phyloP scores from a whole-genome alignment of 2,329 filamentous ascomycete species.

The Fusarium buharicum region DNA sequence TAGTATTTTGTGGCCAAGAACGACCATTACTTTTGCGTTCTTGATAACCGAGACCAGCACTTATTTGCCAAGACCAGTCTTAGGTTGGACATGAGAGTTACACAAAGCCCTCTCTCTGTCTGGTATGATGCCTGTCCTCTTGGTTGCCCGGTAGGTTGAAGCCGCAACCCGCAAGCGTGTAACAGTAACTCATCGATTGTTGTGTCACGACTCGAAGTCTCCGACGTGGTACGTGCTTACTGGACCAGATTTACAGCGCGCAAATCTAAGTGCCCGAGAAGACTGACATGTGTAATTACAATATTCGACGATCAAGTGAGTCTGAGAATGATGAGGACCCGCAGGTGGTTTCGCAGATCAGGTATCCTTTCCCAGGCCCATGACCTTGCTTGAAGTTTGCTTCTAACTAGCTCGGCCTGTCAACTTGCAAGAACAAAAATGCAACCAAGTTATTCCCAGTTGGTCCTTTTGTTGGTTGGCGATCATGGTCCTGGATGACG shows the following conservation, averaged over 20 bases:
- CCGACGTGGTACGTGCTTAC: constrained; percentile 7
- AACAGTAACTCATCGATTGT: constrained; percentile 10
- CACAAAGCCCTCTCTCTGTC: neutral
- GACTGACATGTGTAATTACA: neutral
- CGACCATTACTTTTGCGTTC: neutral
- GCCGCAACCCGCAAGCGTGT: too few species aligned
- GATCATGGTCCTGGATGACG: constrained; percentile 13
- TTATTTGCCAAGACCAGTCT: neutral
- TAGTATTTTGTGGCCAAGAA: constrained; percentile 10
- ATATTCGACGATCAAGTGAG: constrained; percentile 2
- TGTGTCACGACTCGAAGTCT: constrained; percentile 22
- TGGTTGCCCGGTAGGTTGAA: neutral
- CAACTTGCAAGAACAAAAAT: constrained; percentile 3
- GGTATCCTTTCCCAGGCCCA: neutral
- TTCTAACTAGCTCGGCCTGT: constrained; percentile 3
- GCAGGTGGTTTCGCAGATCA: too few species aligned
- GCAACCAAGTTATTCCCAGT: neutral
- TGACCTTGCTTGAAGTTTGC: constrained; percentile 4
- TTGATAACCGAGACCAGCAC: neutral
- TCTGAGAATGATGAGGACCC: neutral
- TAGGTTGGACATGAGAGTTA: neutral
- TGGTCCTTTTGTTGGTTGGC: constrained; percentile 2
- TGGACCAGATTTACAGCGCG: neutral
- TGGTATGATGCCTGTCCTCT: neutral
- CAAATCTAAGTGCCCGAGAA: constrained; percentile 2